Base-by-base conservation (phyloP, 768 basidiomycete species). In the Rhodosporidiobolus odoratus region DNA sequence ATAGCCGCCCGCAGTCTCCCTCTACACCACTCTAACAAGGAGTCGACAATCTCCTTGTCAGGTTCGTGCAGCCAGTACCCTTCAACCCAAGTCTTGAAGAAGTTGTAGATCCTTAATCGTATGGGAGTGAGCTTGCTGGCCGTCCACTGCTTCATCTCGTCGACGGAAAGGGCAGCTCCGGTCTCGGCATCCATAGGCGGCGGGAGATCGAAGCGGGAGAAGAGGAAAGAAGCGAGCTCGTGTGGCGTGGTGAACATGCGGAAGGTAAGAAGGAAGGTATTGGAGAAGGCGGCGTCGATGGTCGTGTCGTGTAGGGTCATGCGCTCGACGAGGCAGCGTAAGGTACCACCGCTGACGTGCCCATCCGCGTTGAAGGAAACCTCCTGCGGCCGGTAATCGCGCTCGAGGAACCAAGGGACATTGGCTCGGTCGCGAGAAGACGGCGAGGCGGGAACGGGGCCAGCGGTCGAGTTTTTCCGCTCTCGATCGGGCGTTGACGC, bases 251-350 rank as follows among this genome's bases (percentile, higher is more conserved):
- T 86, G 81, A 96, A 97, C 65, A 97, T 81, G 38, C 95, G 87
- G 84, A 98, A 99, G 0, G 94, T 97, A 76, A 94, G 83, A 83
- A 94, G 94, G 82, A 99, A 98, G 38, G 93, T 89, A 8, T 88
- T 86, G 21, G 88, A 85, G 79, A 97, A 94, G 0, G 87, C 86
- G 25, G 89, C 83, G 77, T 97, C 94, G 64, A 92, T 91, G 53
- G 93, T 85, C 67, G 87, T 88, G 77, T 92, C 92, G 77, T 96
- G 91, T 8, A 94, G 92, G 27, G 95, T 95, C 88, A 98, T 89
- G 81, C 92, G 93, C 81, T 95, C 93, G n/a, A 98, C 89, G 52
- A 99, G 83, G 2, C 88, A 93, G 25, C 84, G 84, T 70, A 99
- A 82, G 7, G 92, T 92, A 3, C 92, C 96, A 32, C 92, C 94